A percentile compares a stretch with the other conserved stretches of the same genome.
These are phyloP conservation scores for Protoeuglena noctilucae DNA, from an alignment of 139 green algal species.

Conservation along the genomic window DNA sequence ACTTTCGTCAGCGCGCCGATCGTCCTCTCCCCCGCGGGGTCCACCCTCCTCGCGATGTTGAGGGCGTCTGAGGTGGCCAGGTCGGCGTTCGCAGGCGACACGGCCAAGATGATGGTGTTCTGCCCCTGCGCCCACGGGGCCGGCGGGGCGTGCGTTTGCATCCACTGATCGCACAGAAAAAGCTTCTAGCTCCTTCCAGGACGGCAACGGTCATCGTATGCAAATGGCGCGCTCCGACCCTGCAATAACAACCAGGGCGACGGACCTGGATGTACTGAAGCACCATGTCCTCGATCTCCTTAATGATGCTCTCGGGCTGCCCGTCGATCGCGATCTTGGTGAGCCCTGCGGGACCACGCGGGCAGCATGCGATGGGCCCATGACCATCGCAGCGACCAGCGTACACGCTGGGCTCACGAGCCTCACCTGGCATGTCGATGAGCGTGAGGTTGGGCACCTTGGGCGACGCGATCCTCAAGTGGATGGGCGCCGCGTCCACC, in stretches of 20 bases:
- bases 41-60: constrained; percentile 69
- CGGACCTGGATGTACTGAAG: constrained; percentile 67
- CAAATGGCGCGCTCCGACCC: too few relatives aligned
- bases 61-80: constrained; percentile 85
- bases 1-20: constrained; percentile 85
- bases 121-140: constrained; percentile 28
- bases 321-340: constrained; percentile 93
- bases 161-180: too few relatives aligned
- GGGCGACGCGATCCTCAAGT: constrained; percentile 75
- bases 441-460: constrained; percentile 83
- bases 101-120: constrained; percentile 65
- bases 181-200: too few relatives aligned
- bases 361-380: too few relatives aligned
- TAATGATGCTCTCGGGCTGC: constrained; percentile 82
- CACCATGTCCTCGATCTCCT: constrained; percentile 88
- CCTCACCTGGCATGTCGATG: constrained; percentile 82
- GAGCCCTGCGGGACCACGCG: too few relatives aligned
- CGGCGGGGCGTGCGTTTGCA: too few relatives aligned
- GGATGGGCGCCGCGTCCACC: constrained; percentile 84
- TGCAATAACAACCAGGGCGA: too few relatives aligned
- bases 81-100: constrained; percentile 24
- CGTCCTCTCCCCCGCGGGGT: constrained; percentile 47
- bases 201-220: too few relatives aligned
- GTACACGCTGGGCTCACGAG: background rate
- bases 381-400: too few relatives aligned